Conservation (phyloP, 169 alveolate species). For the Babesia bigemina region DNA sequence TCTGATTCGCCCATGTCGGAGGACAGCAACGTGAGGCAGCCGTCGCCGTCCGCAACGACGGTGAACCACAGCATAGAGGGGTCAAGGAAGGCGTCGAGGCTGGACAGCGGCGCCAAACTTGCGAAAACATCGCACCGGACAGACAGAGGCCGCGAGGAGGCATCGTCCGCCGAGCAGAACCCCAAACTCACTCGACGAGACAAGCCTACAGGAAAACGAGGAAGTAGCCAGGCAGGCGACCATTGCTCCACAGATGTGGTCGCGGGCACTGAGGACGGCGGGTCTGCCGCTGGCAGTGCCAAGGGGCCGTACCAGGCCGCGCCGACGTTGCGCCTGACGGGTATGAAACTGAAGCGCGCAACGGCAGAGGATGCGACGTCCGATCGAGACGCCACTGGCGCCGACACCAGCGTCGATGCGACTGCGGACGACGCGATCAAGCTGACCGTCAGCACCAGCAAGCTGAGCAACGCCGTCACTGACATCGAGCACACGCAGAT, state of each 20-base stretch:
- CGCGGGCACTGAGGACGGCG: background rate
- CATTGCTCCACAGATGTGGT: background rate
- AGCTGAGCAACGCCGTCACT: constrained; percentile 45
- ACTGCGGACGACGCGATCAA: constrained; percentile 22
- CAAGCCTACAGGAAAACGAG: background rate
- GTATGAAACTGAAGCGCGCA: background rate
- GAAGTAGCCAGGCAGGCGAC: no score
- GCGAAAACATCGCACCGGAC: background rate
- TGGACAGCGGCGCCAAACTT: background rate
- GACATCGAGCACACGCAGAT: constrained; percentile 68
- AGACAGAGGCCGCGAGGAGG: background rate
- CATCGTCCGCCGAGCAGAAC: background rate
- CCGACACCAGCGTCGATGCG: constrained; percentile 2
- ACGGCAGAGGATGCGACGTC: background rate
- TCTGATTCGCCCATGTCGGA: background rate
- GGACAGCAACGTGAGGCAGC: background rate
- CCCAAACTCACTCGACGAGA: background rate
- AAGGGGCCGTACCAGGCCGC: background rate
- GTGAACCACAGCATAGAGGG: constrained; percentile 5
- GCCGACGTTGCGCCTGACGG: background rate
- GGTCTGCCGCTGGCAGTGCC: background rate
- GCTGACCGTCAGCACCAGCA: constrained; percentile 14
- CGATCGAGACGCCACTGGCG: background rate
- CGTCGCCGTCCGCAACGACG: constrained; percentile 26
- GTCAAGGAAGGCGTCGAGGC: constrained; percentile 26